These are phyloP conservation scores for Pelargonium nanum DNA, from an alignment of 345 rosid genomes.

Conservation along the genomic window DNA sequence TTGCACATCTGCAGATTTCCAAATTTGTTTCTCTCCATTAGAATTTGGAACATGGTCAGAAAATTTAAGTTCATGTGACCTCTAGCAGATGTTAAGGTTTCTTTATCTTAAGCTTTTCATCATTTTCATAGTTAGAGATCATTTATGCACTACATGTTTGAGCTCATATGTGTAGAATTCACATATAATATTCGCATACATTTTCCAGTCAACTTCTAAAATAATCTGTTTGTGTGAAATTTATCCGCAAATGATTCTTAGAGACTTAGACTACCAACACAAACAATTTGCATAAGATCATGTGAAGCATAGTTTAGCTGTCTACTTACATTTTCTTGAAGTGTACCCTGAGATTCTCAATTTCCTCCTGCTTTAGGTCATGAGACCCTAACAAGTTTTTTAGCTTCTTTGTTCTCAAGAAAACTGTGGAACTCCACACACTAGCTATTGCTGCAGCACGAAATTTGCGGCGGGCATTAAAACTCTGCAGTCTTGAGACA, in stretches of 20 bases:
- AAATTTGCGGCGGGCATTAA: conserved; percentile 47
- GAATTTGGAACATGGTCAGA: not conserved
- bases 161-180: not conserved
- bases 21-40: not conserved
- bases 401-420: conserved; percentile 48
- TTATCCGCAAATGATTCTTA: too few relatives aligned
- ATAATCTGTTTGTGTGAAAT: too few relatives aligned
- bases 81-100: not conserved
- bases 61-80: not conserved
- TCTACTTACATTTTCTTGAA: conserved; percentile 39
- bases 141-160: not conserved
- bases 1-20: conserved; percentile 36
- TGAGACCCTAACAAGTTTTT: conserved; percentile 41
- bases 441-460: conserved; percentile 60
- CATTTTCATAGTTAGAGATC: not conserved
- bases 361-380: conserved; percentile 44
- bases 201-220: too few relatives aligned
- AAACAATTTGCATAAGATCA: not conserved
- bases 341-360: conserved; percentile 35
- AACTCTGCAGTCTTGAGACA: conserved; percentile 41
- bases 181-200: too few relatives aligned
- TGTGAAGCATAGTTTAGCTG: not conserved
- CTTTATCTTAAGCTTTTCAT: not conserved
- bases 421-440: conserved; percentile 43
- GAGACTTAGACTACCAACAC: too few relatives aligned